phyloP scores from a whole-genome alignment of 2,329 filamentous ascomycete genomes.

The Huntiella savannae region DNA sequence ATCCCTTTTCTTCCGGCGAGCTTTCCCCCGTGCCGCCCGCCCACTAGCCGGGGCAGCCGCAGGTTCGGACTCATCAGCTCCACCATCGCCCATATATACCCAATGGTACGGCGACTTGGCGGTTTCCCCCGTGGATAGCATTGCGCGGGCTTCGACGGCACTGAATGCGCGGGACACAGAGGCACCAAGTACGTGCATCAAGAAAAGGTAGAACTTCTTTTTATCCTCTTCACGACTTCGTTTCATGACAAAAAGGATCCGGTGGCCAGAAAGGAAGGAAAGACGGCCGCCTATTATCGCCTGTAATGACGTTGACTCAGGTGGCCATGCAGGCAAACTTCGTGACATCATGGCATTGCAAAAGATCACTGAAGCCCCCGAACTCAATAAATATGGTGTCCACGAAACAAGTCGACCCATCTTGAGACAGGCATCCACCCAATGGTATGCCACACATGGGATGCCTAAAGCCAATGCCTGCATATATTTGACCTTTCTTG shows the following conservation, averaged over 20 bases:
- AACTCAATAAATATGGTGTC: slow-evolving; percentile 65
- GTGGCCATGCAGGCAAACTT: slow-evolving; percentile 41
- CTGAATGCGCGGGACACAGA: slow-evolving; percentile 47
- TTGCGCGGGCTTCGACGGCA: slow-evolving; percentile 41
- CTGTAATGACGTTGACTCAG: slow-evolving; percentile 33
- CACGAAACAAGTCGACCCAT: slow-evolving; percentile 48
- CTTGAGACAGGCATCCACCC: slow-evolving; percentile 55
- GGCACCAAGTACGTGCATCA: slow-evolving; percentile 62
- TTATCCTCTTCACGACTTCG: slow-evolving; percentile 39
- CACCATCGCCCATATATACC: slow-evolving; percentile 57
- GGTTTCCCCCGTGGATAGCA: slow-evolving; percentile 24
- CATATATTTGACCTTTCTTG: slow-evolving; percentile 78
- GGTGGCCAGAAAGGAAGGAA: slow-evolving; percentile 42
- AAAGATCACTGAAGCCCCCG: slow-evolving; percentile 61
- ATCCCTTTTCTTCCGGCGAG: slow-evolving; percentile 13
- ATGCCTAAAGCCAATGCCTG: slow-evolving; percentile 80
- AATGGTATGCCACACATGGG: slow-evolving; percentile 66
- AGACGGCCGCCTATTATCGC: slow-evolving; percentile 40
- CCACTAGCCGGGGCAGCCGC: slow-evolving; percentile 13
- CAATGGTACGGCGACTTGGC: slow-evolving; percentile 40
- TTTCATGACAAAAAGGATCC: slow-evolving; percentile 52
- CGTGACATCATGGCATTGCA: slow-evolving; percentile 62
- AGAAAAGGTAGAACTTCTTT: slow-evolving; percentile 57
- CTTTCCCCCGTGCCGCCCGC: background rate
- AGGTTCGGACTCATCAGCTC: slow-evolving; percentile 27